Conservation (phyloP, 2,329 filamentous ascomycete genomes). For the Hypoxylon sp. region DNA sequence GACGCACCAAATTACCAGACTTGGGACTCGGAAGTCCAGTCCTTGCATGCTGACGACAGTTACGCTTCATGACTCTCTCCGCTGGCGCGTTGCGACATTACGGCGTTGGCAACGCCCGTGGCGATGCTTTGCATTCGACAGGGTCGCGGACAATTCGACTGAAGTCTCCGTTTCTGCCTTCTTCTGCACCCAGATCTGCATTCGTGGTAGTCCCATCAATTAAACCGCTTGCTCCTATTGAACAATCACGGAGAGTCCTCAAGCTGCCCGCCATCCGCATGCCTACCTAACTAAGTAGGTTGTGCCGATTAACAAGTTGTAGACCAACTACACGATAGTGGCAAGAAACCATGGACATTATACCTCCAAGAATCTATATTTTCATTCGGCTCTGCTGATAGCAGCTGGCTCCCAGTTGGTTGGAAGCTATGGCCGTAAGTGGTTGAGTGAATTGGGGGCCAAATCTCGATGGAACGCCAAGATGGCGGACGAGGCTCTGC, state of each 20-base stretch:
- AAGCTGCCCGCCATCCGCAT: neutral
- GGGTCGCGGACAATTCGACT: neutral
- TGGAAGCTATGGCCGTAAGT: neutral
- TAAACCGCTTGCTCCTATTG: neutral
- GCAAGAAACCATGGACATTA: neutral
- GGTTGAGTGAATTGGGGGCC: slow-evolving; percentile 9
- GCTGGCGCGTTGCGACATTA: neutral
- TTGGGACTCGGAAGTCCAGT: neutral
- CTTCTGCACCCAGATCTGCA: neutral
- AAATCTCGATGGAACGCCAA: slow-evolving; percentile 4
- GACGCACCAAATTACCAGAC: slow-evolving; percentile 7
- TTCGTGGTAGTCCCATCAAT: slow-evolving; percentile 1
- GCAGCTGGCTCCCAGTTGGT: slow-evolving; percentile 17
- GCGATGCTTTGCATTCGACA: neutral
- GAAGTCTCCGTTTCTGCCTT: neutral
- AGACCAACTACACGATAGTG: slow-evolving; percentile 14
- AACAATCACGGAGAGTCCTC: neutral
- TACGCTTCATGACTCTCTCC: neutral
- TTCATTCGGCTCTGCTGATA: neutral
- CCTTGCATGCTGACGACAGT: neutral
- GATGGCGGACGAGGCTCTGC: slow-evolving; percentile 18
- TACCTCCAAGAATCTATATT: neutral
- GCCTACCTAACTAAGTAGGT: neutral
- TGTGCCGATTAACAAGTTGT: neutral
- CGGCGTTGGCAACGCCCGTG: neutral